Evolutionary conservation across 148 eudicot genomes (phyloP), one percentile per base, ranked within the genome.

Genomic region (Cornus suecica): DNA sequence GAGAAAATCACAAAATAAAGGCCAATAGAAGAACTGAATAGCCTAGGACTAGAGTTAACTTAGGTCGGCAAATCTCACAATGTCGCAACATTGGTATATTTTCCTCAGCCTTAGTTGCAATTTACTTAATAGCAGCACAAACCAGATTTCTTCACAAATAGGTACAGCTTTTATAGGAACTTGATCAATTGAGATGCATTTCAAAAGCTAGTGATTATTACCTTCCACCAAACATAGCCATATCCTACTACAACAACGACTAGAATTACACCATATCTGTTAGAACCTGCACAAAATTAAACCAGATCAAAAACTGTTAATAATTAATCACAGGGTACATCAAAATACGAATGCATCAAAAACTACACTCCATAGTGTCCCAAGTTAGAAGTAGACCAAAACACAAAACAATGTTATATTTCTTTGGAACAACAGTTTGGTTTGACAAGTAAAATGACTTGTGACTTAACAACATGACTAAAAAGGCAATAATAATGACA

Each of bases 201-300:
- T 45, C 14, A 45, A 66, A 58, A 66, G 58, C 41, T 60, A 24
- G 30, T 8, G 54, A 26, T 45, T 58, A 6, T 83, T 93, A 95
- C 99, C 99, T 95, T 95, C 99, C 99, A 95, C 99, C 99, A 93
- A 77, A 86, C 80, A 75, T 89, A 93, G 75, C 97, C 98, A 74
- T 79, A 87, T 65, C 97, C 99, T 41, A 84, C 80, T 78, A 84
- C 90, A 52, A 88, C 83, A 52, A 88, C 83, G 29, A 95, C 72
- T 61, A 95, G 67, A 52, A 91, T 72, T 9, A 87, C 69, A 60
- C 94, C 92, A 80, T 87, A 91, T 80, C 77, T 86, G 37, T 90
- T 87, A 51, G 92, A 83, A 79, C 90, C 99, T 95, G 87, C 66
- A 83, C 41, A 84, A 31, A 29, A 25, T 26, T 13, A 60, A 68